These are phyloP conservation scores for Baorangia bicolor DNA, from an alignment of 768 basidiomycete species.

Conservation along the genomic window DNA sequence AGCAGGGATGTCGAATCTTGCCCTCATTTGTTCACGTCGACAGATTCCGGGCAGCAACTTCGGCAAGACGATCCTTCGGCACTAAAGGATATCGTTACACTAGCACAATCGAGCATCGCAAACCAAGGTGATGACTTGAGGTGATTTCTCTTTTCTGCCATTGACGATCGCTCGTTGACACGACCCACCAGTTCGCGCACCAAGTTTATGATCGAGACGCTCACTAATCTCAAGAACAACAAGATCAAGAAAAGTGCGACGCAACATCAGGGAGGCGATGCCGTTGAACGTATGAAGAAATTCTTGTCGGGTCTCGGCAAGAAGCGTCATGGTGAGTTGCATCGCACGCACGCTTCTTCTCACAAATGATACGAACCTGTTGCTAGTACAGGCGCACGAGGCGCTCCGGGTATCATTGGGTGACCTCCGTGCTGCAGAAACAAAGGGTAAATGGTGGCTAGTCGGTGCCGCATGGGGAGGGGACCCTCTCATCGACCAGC, in stretches of 20 bases:
- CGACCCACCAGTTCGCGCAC: slow-evolving; percentile 69
- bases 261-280: slow-evolving; percentile 70
- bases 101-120: slow-evolving; percentile 72
- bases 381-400: slow-evolving; percentile 77
- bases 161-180: neutral
- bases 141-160: slow-evolving; percentile 31
- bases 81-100: slow-evolving; percentile 84
- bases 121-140: slow-evolving; percentile 49
- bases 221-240: slow-evolving; percentile 91
- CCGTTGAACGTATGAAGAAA: slow-evolving; percentile 86
- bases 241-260: slow-evolving; percentile 65
- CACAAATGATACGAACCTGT: neutral
- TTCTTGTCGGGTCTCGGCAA: slow-evolving; percentile 75
- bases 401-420: slow-evolving; percentile 80
- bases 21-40: slow-evolving; percentile 8
- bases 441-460: slow-evolving; percentile 97
- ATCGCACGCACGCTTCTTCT: neutral
- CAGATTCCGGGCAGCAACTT: slow-evolving; percentile 91
- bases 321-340: slow-evolving; percentile 60
- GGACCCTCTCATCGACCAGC: slow-evolving; percentile 80
- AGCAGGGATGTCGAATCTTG: slow-evolving; percentile 20
- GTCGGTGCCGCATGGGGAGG: slow-evolving; percentile 96
- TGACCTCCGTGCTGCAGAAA: slow-evolving; percentile 83
- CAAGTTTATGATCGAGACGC: slow-evolving; percentile 93
- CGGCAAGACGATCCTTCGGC: slow-evolving; percentile 90